Conservation (phyloP, 495 filamentous ascomycete species). For the Penicillium herquei region DNA sequence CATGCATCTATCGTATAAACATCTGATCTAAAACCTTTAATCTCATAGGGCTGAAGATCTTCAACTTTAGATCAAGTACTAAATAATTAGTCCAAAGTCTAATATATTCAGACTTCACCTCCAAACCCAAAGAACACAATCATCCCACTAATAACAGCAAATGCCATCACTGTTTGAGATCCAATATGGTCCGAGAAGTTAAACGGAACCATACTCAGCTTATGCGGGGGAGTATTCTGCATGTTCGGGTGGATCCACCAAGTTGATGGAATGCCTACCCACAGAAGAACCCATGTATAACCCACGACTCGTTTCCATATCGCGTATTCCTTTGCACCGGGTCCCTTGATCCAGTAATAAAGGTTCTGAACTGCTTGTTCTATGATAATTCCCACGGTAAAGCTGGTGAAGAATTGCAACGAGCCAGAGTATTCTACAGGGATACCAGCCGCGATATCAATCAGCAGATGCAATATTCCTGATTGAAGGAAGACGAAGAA, state of each 20-base stretch:
- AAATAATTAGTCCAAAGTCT: too few species aligned
- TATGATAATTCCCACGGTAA: conserved; percentile 28
- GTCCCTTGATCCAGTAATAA: conserved; percentile 7
- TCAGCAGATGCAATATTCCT: conserved; percentile 24
- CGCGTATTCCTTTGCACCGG: not conserved
- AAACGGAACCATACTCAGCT: not conserved
- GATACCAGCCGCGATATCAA: conserved; percentile 20
- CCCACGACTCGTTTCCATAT: conserved; percentile 16
- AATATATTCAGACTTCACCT: not conserved
- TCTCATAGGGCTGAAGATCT: too few species aligned
- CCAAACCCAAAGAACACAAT: not conserved
- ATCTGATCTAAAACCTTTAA: too few species aligned
- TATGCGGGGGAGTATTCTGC: not conserved
- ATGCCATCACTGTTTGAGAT: not conserved
- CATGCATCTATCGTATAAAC: too few species aligned
- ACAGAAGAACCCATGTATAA: conserved; percentile 12
- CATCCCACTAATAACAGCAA: conserved; percentile 3
- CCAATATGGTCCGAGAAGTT: conserved; percentile 2
- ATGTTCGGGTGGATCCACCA: conserved; percentile 3
- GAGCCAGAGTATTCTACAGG: conserved; percentile 17
- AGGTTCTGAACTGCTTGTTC: conserved; percentile 31
- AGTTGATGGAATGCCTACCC: conserved; percentile 12
- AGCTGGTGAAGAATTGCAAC: conserved; percentile 32
- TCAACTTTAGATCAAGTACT: too few species aligned
- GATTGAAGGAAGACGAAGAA: conserved; percentile 36